These are phyloP conservation scores for Lasiodiplodia sp. DNA, from an alignment of 2,329 filamentous ascomycete species.

Conservation along the genomic window DNA sequence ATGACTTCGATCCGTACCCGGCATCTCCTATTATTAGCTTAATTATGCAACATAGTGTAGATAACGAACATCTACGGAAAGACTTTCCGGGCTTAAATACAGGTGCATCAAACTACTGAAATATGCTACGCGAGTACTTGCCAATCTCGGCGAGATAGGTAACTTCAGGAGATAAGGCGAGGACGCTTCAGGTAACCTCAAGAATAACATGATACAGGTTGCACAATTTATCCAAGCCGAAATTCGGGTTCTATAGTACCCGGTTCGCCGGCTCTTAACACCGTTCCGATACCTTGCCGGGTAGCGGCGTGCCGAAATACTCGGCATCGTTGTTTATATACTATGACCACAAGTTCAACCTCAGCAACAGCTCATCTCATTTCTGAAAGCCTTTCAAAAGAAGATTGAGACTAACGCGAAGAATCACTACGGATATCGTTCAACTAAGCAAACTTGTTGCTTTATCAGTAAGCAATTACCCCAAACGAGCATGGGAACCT, in stretches of 20 bases:
- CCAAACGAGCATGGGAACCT: background rate
- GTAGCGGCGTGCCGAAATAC: no score
- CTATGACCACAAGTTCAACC: no score
- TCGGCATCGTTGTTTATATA: no score
- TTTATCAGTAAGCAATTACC: background rate
- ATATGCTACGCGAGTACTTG: background rate
- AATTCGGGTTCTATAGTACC: no score
- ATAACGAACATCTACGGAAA: background rate
- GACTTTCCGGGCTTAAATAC: background rate
- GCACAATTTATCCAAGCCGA: background rate
- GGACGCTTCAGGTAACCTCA: background rate
- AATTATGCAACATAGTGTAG: background rate
- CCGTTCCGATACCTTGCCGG: no score
- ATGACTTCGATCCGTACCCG: no score
- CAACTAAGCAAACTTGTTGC: background rate
- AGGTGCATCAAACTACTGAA: accelerated
- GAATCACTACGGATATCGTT: no score
- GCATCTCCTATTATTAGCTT: no score
- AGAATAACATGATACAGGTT: background rate
- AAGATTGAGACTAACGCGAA: no score
- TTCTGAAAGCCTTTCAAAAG: no score
- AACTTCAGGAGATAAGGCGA: background rate
- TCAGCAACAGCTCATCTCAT: no score
- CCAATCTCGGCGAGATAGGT: background rate
- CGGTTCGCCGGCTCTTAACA: no score